phyloP scores from a whole-genome alignment of 192 early-diverging fungal genomes.

The Coemansia sp. region DNA sequence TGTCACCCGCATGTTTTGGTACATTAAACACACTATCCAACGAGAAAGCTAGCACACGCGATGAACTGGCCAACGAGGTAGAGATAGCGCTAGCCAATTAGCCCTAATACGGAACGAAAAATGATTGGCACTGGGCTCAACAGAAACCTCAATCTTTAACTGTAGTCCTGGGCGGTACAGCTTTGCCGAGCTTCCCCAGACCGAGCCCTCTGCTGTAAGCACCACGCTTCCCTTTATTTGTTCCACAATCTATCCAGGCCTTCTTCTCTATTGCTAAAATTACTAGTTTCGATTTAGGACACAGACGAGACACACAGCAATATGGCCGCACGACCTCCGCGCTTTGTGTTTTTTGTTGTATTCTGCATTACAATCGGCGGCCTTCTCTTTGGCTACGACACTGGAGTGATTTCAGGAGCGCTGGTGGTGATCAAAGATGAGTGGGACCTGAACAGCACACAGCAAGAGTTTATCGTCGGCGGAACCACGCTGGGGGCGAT shows the following conservation, averaged over 20 bases:
- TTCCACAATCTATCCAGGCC: not conserved
- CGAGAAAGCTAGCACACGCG: not conserved
- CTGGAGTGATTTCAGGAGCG: slow-evolving; percentile 55
- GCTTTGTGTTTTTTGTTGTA: slow-evolving; percentile 51
- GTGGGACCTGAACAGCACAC: slow-evolving; percentile 45
- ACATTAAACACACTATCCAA: not conserved
- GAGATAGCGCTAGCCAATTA: not conserved
- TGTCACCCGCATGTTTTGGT: not conserved
- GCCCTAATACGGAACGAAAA: not conserved
- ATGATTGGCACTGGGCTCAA: slow-evolving; percentile 1
- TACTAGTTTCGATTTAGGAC: slow-evolving; percentile 1
- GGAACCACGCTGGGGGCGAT: slow-evolving; percentile 59
- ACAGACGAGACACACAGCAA: not conserved
- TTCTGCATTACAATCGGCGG: slow-evolving; percentile 57
- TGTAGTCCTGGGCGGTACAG: slow-evolving; percentile 1
- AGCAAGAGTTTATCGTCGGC: slow-evolving; percentile 55
- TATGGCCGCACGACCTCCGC: slow-evolving; percentile 31
- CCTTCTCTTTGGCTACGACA: slow-evolving; percentile 59
- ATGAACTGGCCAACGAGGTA: slow-evolving; percentile 32
- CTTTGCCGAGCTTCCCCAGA: slow-evolving; percentile 14
- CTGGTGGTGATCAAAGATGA: slow-evolving; percentile 53
- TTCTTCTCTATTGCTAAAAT: not conserved
- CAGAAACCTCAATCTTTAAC: not conserved
- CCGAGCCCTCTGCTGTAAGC: slow-evolving; percentile 30
- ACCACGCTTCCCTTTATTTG: slow-evolving; percentile 1